phyloP scores from a whole-genome alignment of 2,329 filamentous ascomycete genomes.

The Raffaelea deltoideospora region DNA sequence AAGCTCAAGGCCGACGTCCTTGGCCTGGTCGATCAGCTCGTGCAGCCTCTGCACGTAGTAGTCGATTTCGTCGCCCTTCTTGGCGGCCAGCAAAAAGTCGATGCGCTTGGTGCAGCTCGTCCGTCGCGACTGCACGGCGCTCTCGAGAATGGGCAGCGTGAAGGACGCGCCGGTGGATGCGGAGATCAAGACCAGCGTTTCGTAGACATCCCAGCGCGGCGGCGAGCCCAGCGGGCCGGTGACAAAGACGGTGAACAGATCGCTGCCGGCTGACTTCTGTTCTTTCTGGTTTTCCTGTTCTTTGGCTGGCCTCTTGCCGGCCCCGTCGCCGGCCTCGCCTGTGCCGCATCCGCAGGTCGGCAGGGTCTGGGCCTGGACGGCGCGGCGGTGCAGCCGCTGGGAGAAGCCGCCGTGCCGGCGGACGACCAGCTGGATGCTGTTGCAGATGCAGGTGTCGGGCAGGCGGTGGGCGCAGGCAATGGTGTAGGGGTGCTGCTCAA shows the following conservation, averaged over 20 bases:
- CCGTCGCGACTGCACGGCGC: conserved; percentile 25
- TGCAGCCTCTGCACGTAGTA: conserved; percentile 38
- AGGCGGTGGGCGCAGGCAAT: conserved; percentile 40
- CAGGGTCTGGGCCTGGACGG: conserved; percentile 18
- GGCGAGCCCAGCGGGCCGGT: conserved; percentile 41
- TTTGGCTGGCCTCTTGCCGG: conserved; percentile 15
- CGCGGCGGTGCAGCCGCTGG: conserved; percentile 31
- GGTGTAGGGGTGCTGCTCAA: conserved; percentile 47
- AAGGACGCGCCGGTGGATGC: conserved; percentile 50
- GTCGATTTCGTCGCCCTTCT: conserved; percentile 34
- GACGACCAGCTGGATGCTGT: conserved; percentile 43
- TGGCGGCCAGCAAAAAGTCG: conserved; percentile 36
- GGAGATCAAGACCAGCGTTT: conserved; percentile 43
- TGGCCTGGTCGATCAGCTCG: conserved; percentile 26
- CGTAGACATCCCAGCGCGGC: conserved; percentile 41
- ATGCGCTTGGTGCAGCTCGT: conserved; percentile 35
- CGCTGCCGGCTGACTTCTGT: too few species aligned
- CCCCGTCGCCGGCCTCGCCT: too few species aligned
- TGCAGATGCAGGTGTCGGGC: conserved; percentile 37
- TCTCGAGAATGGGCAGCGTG: conserved; percentile 43
- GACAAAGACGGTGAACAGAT: conserved; percentile 30
- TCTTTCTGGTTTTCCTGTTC: too few species aligned
- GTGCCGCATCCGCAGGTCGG: too few species aligned
- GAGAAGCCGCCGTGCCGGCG: conserved; percentile 43
- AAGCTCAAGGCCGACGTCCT: conserved; percentile 30